Percentiles rank a stretch among this genome's conserved stretches.
These are phyloP conservation scores for Phtheirospermum japonicum DNA, from an alignment of 257 asterid species.

Conservation along the genomic window DNA sequence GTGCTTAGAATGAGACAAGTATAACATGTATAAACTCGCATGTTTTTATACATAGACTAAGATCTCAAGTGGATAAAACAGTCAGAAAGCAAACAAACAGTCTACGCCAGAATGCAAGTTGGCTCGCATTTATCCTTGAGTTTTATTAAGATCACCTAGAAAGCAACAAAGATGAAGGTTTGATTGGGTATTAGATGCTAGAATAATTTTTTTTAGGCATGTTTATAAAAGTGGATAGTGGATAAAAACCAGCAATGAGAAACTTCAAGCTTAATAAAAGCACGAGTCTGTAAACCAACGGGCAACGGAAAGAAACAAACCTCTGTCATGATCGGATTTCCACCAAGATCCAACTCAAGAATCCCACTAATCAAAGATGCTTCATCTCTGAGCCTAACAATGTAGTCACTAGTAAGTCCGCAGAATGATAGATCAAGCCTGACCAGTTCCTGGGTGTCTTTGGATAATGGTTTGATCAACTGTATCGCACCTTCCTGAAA, in stretches of 20 bases:
- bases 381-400: slow-evolving; percentile 50
- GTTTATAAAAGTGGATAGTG: background rate
- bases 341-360: slow-evolving; percentile 81
- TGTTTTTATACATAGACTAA: background rate
- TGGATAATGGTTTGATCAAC: slow-evolving; percentile 65
- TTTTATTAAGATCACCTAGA: background rate
- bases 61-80: background rate
- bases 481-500: slow-evolving; percentile 76
- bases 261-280: background rate
- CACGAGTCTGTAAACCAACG: background rate
- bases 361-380: slow-evolving; percentile 46
- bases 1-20: too few relatives aligned
- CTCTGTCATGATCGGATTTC: slow-evolving; percentile 75
- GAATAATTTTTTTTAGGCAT: background rate
- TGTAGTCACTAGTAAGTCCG: slow-evolving; percentile 52
- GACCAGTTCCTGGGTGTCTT: slow-evolving; percentile 61
- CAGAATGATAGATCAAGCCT: slow-evolving; percentile 80
- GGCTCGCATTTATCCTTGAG: slow-evolving; percentile 11
- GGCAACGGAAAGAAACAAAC: slow-evolving; percentile 43
- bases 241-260: background rate
- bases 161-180: slow-evolving; percentile 14
- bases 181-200: background rate
- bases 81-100: slow-evolving; percentile 13
- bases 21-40: too few relatives aligned
- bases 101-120: too few relatives aligned